Evolutionary conservation across 768 basidiomycete species (phyloP), one percentile per base, ranked within the genome.

Genomic region (Gloeopeniophorella convolvens): DNA sequence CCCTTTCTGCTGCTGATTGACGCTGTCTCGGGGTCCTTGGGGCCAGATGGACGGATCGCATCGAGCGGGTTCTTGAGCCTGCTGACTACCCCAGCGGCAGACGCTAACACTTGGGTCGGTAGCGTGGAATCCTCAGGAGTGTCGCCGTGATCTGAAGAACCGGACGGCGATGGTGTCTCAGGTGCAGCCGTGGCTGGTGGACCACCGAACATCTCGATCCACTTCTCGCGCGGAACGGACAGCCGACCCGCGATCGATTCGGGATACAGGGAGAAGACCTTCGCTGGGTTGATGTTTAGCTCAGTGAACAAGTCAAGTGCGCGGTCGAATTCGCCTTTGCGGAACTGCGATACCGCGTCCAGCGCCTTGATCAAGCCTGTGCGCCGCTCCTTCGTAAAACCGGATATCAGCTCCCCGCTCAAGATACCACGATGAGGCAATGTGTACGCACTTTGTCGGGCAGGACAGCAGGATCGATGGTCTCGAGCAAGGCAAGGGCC

Each of bases 201-300:
- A 2, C 94, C 95, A 4, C 91, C 94, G 62, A 89, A 96, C 3
- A 94, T 68, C 4, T 75, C 71, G 61, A 95, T 83, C 88, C 91
- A 93, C 6, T 72, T 68, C 1, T 83, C 82, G 36, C 69, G 75
- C 10, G 82, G 78, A 0, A 85, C 78, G 5, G 82, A 72, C 7
- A 97, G 67, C 27, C 88, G 75, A 5, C 95, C 95, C 1, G 91
- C 77, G 3, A 98, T 78, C 11, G 73, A 72, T 30, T 86, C 80
- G 0, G 90, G 88, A 65, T 90, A 99, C 5, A 98, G 70, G 1
- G 93, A 85, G 18, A 98, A 76, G 3, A 99, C 89, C 61, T 93
- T 91, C 0, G 94, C 90, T 0, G 96, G 96, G 60, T 94, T 94
- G 58, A 93, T 72, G 57, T 97, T 85, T 34, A 95, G 81, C 34